Evolutionary conservation across 1,284 basidiomycete genomes (phyloP), one percentile per base, ranked within the genome.

Genomic region (Sanghuangporus weigelae): DNA sequence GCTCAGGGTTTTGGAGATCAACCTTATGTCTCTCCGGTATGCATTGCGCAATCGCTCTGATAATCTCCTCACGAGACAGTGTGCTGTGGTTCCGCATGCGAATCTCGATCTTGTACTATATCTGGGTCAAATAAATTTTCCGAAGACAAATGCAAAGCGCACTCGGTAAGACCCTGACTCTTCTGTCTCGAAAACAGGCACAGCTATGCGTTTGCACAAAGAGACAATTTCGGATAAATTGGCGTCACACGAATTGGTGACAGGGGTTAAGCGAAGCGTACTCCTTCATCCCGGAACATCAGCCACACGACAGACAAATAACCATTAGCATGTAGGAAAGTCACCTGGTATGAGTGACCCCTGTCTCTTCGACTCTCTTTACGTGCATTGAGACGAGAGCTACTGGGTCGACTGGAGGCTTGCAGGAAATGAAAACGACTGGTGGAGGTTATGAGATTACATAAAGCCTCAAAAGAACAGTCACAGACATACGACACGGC

Each of bases 381-480:
- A 92, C 77, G 68, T 91, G 84, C 50, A 80, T 81, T 38, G 81
- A 71, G n/a, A 90, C 82, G 10, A 93, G 75, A 66, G 82, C 75
- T n/a, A 92, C 86, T 0, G 92, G 90, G 70, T 93, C 86, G 39
- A 92, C 78, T 0, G 91, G 91, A 2, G 84, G 77, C 72, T 83
- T 87, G 73, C 89, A 92, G 7, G 89, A 85, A 58, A 93, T 88
- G 73, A 92, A 93, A 21, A 91, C 76, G 14, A 92, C 90, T 93
- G 66, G 10, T 54, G 53, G 39, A 31, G 7, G 21, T 51, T n/a
- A 38, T 26, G 48, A 67, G 64, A 36, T 46, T 58, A 31, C 26
- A 14, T 7, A 50, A 50, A 8, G 60, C 48, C 19, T 44, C 56
- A 56, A n/a, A 49, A n/a, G 44, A 49, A 44, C 51, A 75, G 51